Base-by-base conservation (phyloP, 129 eudicot species). In the Heracleum sosnowskyi region DNA sequence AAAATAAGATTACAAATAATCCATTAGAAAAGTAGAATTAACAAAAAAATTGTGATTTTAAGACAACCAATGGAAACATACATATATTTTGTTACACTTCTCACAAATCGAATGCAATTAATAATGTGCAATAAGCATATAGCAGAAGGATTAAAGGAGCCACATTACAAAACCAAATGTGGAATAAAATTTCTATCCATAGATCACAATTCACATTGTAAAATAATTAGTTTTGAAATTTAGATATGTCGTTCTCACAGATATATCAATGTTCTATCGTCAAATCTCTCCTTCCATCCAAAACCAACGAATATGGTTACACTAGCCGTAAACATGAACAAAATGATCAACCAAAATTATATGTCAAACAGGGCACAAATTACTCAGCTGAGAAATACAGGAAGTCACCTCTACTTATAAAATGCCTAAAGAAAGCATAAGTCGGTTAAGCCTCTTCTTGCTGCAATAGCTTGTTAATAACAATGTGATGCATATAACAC, bases 1-100 rank as follows among this genome's bases (percentile, higher is more conserved):
- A 78, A 55, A 55, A 84, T 35, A 76, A 81, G 39, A 73, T 77
- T 45, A 37, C 47, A 75, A 29, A 33, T 16, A 40, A 79, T 57
- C 68, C 80, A 69, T 77, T 31, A 73, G 18, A 9, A 75, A 2
- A 29, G 22, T n/a, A 33, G 22, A 75, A 31, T 24, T 11, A n/a
- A 77, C 5, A 62, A 6, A 6, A 6, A 44, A 77, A 17, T 0
- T 2, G 60, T 77, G 80, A 24, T 11, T 40, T 16, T 76, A 64
- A 73, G 42, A 77, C 36, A 37, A 37, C 66, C 34, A 22, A 79
- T 36, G 17, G 29, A 35, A 49, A 31, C 39, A 63, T 29, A 40
- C 44, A 69, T 34, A 7, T 69, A 6, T 5, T 35, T 33, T 66
- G 31, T 57, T 3, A 0, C 20, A 13, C 5, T 63, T 29, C 20